Evolutionary conservation across 164 flowering plant genomes (phyloP), one percentile per base, ranked within the genome.

Genomic region (Echeveria elegans): DNA sequence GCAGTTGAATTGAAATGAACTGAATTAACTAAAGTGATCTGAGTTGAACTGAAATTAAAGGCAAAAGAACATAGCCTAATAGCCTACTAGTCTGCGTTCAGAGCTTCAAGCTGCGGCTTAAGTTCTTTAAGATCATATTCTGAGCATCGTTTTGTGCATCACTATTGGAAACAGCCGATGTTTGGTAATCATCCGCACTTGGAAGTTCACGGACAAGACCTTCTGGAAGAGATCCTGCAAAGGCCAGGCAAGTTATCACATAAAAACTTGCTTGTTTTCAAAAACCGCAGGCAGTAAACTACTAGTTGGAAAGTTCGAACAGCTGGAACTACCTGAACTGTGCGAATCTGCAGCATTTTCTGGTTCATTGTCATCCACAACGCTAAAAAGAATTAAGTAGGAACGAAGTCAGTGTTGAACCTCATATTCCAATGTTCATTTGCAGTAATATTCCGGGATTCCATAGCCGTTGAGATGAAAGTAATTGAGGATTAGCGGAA

Each of bases 161-260:
- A 40, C 45, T 76, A 63, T 62, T 85, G 24, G 72, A 11, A 41
- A 66, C 61, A 0, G 74, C 56, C 15, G 66, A 72, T 18, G 71
- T 74, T 48, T 80, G 77, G 48, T 63, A 82, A 36, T 81, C 86
- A 67, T 90, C 97, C 16, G 97, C 95, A 69, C 67, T 75, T 71
- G 98, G 98, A 34, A 94, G 89, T 76, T 94, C 97, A 11, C 75
- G 95, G 29, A 76, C 74, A 32, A 94, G 91, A 62, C 98, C 98
- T 67, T 82, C 90, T 6, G 98, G 96, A 37, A 90, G 86, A 24
- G 75, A 72, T 81, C 78, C 97, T 92, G 83, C 64, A 53, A 6
- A 24, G 38, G 53, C 15, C 45, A 12, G 58, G 26, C 31, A 53
- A 53, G 30, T 26, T 37, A 5, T 15, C 21, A 9, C 15, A 34